Conservation (phyloP, 345 rosid genomes). For the Brassica carinata region DNA sequence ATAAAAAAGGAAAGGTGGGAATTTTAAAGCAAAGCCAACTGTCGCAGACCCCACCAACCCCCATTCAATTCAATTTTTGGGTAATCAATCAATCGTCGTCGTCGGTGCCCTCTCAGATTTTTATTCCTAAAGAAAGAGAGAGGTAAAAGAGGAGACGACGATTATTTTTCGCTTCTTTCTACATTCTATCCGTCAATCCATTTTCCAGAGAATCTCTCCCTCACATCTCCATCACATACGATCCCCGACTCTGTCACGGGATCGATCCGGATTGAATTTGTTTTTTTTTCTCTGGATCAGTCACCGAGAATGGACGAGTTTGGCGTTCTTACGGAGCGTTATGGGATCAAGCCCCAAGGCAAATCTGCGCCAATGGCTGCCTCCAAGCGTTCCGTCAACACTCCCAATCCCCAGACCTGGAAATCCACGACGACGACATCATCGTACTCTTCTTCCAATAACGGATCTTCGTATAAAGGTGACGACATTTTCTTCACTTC, state of each 20-base stretch:
- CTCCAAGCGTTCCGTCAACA: constrained; percentile 47
- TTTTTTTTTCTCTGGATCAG: background rate
- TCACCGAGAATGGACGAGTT: constrained; percentile 95
- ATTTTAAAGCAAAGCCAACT: constrained; percentile 33
- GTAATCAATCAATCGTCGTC: constrained; percentile 8
- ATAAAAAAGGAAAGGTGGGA: constrained; percentile 22
- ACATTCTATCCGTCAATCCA: no score
- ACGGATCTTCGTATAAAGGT: constrained; percentile 41
- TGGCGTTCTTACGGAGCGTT: constrained; percentile 78
- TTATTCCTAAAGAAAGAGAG: background rate
- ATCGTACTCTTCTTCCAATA: constrained; percentile 33
- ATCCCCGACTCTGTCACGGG: no score
- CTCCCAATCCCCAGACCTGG: constrained; percentile 30
- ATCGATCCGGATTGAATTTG: no score
- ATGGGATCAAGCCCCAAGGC: constrained; percentile 81
- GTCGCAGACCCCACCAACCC: constrained; percentile 2
- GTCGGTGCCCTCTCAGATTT: constrained; percentile 28
- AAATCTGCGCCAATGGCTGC: constrained; percentile 88
- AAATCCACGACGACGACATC: constrained; percentile 15
- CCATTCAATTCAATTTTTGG: constrained; percentile 21
- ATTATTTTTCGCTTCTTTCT: background rate
- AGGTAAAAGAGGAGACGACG: background rate
- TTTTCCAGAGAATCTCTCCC: no score
- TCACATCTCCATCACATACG: no score
- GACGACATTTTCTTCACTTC: constrained; percentile 39